Base-by-base conservation (phyloP, 2,329 filamentous ascomycete genomes). In the Endoconidiophora polonica region DNA sequence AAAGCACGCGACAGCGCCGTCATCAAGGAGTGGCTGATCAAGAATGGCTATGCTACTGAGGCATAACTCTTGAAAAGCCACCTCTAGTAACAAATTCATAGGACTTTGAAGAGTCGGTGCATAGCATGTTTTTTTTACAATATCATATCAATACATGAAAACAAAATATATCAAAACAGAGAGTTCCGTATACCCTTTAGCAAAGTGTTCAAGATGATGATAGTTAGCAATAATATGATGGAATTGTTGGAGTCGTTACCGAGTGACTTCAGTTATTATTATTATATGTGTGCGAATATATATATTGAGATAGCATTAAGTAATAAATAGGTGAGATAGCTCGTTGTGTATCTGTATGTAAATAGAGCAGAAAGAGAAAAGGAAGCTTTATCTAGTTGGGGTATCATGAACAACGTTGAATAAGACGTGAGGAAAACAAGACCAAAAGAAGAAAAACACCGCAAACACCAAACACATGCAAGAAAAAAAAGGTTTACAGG, bases 11-110 rank as follows among this genome's bases (percentile, higher is more conserved):
- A 96, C 63, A 72, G 77, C 51, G 71, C 70, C 48, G 68, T 74
- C 42, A 73, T 94, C 49, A 73, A 81, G 65, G 83, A 87, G 66
- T 96, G 90, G 88, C 66, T 96, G 57, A 60, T 58, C 16, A 62
- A 65, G n/a, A 70, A 73, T 49, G 66, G 66, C 3, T 74, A 72
- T 52, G 55, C 63, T 57, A 65, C 59, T 60, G 40, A 45, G 38
- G 44, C 38, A 20, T 50, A 49, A 43, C 36, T 38, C 24, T 4
- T 20, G 10, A n/a, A 22, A 24, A 22, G 22, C 20, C 33, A 16
- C 16, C 16, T 50, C 14, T 44, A 44, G 39, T 22, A 39, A 50
- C 26, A 6, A 26, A 44, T 33, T 33, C 29, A 33, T 33, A 33
- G 12, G 29, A 33, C 29, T 33, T 33, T 4, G 12, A 33, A 33